phyloP scores from a whole-genome alignment of 2,329 filamentous ascomycete species.

The Septoria linicola region DNA sequence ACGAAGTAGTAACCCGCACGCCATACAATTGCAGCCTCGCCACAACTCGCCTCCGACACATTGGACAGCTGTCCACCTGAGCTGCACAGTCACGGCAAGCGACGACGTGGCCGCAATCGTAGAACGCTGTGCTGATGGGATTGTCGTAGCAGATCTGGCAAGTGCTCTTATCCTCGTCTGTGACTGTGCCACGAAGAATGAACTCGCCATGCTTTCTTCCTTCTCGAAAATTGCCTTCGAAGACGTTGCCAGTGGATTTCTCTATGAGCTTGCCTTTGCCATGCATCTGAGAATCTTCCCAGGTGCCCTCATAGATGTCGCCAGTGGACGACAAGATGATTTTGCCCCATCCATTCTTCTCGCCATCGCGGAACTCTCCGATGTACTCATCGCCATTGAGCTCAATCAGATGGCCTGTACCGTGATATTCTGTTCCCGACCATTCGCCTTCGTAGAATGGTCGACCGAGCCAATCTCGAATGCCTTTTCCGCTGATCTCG shows the following conservation, averaged over 20 bases:
- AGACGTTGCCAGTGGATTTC: constrained; percentile 58
- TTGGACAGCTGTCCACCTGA: constrained; percentile 59
- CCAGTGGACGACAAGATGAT: constrained; percentile 62
- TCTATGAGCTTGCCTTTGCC: constrained; percentile 59
- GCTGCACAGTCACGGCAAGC: constrained; percentile 60
- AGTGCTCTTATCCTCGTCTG: constrained; percentile 59
- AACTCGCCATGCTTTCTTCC: constrained; percentile 62
- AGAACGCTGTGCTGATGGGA: constrained; percentile 60
- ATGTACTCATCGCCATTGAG: constrained; percentile 57
- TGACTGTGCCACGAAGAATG: constrained; percentile 61
- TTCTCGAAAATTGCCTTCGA: constrained; percentile 60
- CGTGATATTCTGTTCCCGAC: constrained; percentile 48
- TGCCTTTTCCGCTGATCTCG: constrained; percentile 33
- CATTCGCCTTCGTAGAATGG: constrained; percentile 57
- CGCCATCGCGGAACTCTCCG: constrained; percentile 54
- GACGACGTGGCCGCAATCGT: constrained; percentile 63
- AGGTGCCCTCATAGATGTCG: constrained; percentile 58
- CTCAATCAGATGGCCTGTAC: constrained; percentile 54
- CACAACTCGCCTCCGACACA: constrained; percentile 59
- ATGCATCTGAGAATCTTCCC: constrained; percentile 63
- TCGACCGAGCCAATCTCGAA: constrained; percentile 54
- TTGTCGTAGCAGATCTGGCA: constrained; percentile 65
- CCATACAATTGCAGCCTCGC: constrained; percentile 58
- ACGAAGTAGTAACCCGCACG: constrained; percentile 21
- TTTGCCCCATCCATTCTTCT: constrained; percentile 56